These are phyloP conservation scores for Pseudotsuga menziesii DNA, from an alignment of 75 land plant genomes.

Conservation along the genomic window DNA sequence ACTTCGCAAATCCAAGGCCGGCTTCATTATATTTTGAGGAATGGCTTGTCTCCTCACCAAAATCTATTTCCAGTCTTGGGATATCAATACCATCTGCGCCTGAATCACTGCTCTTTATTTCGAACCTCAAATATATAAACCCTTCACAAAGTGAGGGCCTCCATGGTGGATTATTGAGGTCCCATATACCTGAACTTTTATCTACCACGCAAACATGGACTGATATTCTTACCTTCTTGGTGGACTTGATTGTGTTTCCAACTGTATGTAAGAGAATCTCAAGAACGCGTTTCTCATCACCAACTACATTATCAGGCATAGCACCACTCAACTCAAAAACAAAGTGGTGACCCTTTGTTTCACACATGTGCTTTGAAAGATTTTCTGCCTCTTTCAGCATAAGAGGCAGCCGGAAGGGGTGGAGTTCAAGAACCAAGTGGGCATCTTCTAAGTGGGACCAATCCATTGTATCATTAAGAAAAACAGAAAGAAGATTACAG, in stretches of 20 bases:
- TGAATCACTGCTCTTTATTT: conserved; percentile 19
- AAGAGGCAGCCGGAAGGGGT: conserved; percentile 48
- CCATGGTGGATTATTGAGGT: conserved; percentile 51
- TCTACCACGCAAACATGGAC: conserved; percentile 35
- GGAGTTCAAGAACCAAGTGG: conserved; percentile 42
- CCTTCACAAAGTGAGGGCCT: conserved; percentile 49
- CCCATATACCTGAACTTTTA: conserved; percentile 29
- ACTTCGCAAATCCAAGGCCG: conserved; percentile 41
- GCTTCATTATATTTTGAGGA: conserved; percentile 5
- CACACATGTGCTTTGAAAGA: conserved; percentile 57
- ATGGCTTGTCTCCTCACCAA: not conserved
- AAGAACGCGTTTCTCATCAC: conserved; percentile 70
- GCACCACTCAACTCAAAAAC: conserved; percentile 40
- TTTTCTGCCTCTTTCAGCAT: conserved; percentile 60
- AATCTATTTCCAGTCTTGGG: not conserved
- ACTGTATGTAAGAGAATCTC: conserved; percentile 75
- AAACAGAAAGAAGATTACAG: conserved; percentile 47
- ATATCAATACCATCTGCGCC: conserved; percentile 9
- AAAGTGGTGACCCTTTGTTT: conserved; percentile 44
- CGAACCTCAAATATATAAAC: conserved; percentile 47
- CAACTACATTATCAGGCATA: conserved; percentile 57
- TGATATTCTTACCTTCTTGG: conserved; percentile 34
- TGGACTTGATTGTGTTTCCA: conserved; percentile 50
- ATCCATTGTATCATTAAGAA: conserved; percentile 74
- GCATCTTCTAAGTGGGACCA: conserved; percentile 49